Conservation (phyloP, 2,329 filamentous ascomycete species). For the Fulvia fulva region DNA sequence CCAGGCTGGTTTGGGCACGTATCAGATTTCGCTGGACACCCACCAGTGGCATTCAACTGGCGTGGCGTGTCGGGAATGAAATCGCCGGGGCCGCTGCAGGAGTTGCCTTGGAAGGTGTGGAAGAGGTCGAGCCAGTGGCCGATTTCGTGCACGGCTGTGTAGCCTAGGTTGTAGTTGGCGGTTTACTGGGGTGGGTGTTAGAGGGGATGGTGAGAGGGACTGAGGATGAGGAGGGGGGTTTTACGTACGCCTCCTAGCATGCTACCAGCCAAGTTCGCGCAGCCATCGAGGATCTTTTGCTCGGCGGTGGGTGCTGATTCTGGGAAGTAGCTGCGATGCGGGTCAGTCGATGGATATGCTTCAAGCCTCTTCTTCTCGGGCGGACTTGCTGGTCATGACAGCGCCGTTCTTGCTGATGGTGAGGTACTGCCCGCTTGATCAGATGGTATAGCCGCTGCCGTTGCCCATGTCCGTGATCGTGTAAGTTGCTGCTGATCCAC, state of each 20-base stretch:
- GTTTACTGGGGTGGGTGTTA: background rate
- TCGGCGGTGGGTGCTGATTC: too few relatives aligned
- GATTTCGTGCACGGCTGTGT: conserved; percentile 41
- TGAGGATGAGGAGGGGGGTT: background rate
- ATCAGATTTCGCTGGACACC: background rate
- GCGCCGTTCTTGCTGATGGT: conserved; percentile 20
- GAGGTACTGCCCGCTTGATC: conserved; percentile 23
- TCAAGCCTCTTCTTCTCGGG: too few relatives aligned
- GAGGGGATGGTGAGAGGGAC: background rate
- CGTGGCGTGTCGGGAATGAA: conserved; percentile 39
- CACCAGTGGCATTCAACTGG: background rate
- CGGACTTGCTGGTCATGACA: conserved; percentile 6
- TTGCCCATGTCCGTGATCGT: conserved; percentile 36
- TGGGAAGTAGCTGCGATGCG: too few relatives aligned
- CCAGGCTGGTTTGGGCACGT: background rate
- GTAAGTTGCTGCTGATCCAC: conserved; percentile 27
- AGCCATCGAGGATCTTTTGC: background rate
- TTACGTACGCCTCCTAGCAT: background rate
- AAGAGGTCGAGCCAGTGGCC: conserved; percentile 29
- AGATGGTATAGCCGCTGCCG: conserved; percentile 34
- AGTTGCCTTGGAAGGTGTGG: conserved; percentile 9
- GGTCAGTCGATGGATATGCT: too few relatives aligned
- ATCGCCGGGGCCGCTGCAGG: conserved; percentile 38
- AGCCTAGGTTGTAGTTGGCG: conserved; percentile 42
- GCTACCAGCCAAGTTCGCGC: background rate